Evolutionary conservation across 1,139 yeast species (phyloP), one percentile per base, ranked within the genome.

Genomic region (Yamadazyma taylorii): DNA sequence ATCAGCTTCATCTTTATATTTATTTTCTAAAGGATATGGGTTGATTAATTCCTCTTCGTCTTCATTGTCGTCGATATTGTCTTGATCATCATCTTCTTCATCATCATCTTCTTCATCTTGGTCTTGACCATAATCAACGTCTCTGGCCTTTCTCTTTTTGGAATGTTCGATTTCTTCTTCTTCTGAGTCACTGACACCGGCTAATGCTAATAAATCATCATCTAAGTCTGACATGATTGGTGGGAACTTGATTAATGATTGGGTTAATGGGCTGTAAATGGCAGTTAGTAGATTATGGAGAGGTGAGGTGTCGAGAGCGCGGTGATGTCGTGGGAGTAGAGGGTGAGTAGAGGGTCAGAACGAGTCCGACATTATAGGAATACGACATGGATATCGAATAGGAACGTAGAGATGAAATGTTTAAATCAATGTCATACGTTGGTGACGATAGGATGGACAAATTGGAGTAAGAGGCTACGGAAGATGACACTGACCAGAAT

Each of bases 11-110:
- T 89, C 85, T 53, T 81, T 85, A 66, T 82, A 92, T 55, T 88
- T 88, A 12, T 96, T 96, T 56, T 89, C 97, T 40, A 92, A 64
- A 2, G 98, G 98, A 58, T 90, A 92, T 6, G 97, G 98, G 50
- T 74, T 76, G 26, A 65, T 58, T 48, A 84, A 75, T 37, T 67
- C 68, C 15, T 52, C 57, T 7, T 51, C 58, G 8, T 48, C 60
- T 4, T 48, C 60, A n/a, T n/a, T n/a, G n/a, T n/a, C n/a, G n/a
- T n/a, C n/a, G n/a, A n/a, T n/a, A n/a, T n/a, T n/a, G n/a, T n/a
- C n/a, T n/a, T n/a, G n/a, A n/a, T n/a, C n/a, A 1, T 50, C 58
- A 2, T 50, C 60, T 1, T 51, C 61, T 3, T 52, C 60, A 2
- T 49, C 56, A 4, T 44, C 55, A 1, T 46, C 55, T 4, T 47